Conservation (phyloP, 2,329 filamentous ascomycete species). For the Xylariaceae sp. region DNA sequence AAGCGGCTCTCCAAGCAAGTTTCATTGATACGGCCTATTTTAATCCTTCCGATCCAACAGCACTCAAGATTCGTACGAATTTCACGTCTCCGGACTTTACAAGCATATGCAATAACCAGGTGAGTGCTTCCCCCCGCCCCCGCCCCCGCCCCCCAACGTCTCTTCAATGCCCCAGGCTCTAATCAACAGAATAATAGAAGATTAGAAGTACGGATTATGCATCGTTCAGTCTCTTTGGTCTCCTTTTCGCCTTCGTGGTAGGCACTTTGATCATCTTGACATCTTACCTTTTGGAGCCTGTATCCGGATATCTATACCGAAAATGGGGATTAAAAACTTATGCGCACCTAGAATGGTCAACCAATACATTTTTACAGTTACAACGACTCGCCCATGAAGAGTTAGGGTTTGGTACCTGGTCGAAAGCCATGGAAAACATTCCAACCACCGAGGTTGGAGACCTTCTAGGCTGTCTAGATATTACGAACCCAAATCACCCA, state of each 20-base stretch:
- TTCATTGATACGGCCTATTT: background rate
- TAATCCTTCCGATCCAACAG: no score
- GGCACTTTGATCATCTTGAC: conserved; percentile 28
- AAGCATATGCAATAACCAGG: background rate
- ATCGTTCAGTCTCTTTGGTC: conserved; percentile 36
- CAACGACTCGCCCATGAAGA: conserved; percentile 10
- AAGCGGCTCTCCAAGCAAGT: background rate
- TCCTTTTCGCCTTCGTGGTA: conserved; percentile 29
- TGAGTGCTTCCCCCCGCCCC: background rate
- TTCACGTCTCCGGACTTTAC: background rate
- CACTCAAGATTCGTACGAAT: background rate
- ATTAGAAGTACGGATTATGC: conserved; percentile 30
- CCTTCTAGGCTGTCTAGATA: no score
- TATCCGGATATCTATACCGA: conserved; percentile 20
- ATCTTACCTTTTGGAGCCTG: conserved; percentile 26
- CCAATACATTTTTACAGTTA: conserved; percentile 32
- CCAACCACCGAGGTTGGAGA: no score
- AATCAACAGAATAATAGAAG: conserved; percentile 27
- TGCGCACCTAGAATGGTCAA: conserved; percentile 31
- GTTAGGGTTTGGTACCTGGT: conserved; percentile 2
- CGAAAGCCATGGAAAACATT: no score
- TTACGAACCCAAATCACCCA: no score
- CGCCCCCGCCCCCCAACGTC: no score
- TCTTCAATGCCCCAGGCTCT: background rate
- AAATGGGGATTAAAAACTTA: conserved; percentile 19